These are phyloP conservation scores for Fusarium abutilonis DNA, from an alignment of 2,329 filamentous ascomycete genomes.

Conservation along the genomic window DNA sequence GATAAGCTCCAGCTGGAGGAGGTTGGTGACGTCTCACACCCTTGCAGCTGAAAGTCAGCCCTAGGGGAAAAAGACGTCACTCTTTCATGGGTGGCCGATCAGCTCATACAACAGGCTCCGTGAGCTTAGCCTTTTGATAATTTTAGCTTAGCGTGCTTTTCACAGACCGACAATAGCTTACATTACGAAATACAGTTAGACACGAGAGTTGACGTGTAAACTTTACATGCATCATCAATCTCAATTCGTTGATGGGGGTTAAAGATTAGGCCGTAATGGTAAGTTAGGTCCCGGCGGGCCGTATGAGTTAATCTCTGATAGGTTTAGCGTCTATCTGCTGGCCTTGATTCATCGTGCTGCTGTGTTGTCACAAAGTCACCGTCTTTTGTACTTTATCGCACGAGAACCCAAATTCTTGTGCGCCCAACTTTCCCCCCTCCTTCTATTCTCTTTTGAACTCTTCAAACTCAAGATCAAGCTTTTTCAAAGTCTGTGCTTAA, in stretches of 20 bases:
- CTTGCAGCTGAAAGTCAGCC: slow-evolving; percentile 3
- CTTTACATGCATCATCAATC: not conserved
- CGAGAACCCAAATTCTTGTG: slow-evolving; percentile 26
- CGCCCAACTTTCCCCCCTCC: slow-evolving; percentile 21
- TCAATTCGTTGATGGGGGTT: not conserved
- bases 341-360: slow-evolving; percentile 10
- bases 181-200: not conserved
- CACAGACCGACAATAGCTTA: not conserved
- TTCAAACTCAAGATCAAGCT: no score
- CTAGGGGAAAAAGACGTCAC: slow-evolving; percentile 5
- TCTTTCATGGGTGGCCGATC: not conserved
- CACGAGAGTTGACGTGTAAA: not conserved
- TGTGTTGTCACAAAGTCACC: no score
- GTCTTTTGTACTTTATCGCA: slow-evolving; percentile 12
- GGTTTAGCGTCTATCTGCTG: slow-evolving; percentile 18
- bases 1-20: slow-evolving; percentile 5
- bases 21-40: slow-evolving; percentile 26
- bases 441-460: not conserved
- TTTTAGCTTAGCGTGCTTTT: not conserved
- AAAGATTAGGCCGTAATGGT: slow-evolving; percentile 16
- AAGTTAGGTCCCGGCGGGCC: slow-evolving; percentile 34
- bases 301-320: slow-evolving; percentile 5
- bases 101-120: not conserved
- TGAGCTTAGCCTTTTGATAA: not conserved
- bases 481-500: not conserved